Base-by-base conservation (phyloP, 371 early-diverging fungal genomes). In the Mortierella sp. region DNA sequence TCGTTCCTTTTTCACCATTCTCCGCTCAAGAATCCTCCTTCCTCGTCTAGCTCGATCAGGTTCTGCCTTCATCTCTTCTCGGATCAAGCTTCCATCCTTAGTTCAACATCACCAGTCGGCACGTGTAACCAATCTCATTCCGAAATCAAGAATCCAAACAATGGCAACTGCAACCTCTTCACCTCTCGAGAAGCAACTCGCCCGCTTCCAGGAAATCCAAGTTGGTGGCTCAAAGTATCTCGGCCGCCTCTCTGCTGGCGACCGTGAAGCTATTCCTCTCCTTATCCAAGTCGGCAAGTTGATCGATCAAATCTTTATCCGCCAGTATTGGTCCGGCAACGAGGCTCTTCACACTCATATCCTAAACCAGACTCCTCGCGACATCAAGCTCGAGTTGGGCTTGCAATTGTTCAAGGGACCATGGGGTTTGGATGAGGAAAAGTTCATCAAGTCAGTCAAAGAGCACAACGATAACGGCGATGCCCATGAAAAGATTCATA, bases 361-460 rank as follows among this genome's bases (percentile, higher is more conserved):
- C 12, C 75, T 85, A 24, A 61, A 76, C 6, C 70, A 79, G 40
- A 30, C 68, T 11, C 81, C 81, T 18, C 67, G 72, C 64, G 74
- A 77, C n/a, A 68, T 60, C 45, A 71, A 83, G 47, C 78, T 86
- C 11, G 69, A 75, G 5, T 83, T 92, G 37, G 75, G 81, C 30
- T 92, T 95, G 77, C 88, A 90, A 57, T 85, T 94, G 78, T 89
- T 91, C 83, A 90, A 90, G 59, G 94, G 93, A 0, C 94, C 93
- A 47, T 95, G 94, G 94, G 94, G 90, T 83, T 69, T 86, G 74
- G 83, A 79, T 37, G 77, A 81, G 52, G 83, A 81, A 57, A 62
- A 64, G 57, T 81, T 81, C 47, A 73, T 81, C 66, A 58, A 77
- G 59, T 73, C 83, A 28, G 59, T 81, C 67, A 86, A 91, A 30